A percentile compares a stretch with the other conserved stretches of the same genome.
Conservation (phyloP, 2,329 filamentous ascomycete genomes). For the Colletotrichum sp. region DNA sequence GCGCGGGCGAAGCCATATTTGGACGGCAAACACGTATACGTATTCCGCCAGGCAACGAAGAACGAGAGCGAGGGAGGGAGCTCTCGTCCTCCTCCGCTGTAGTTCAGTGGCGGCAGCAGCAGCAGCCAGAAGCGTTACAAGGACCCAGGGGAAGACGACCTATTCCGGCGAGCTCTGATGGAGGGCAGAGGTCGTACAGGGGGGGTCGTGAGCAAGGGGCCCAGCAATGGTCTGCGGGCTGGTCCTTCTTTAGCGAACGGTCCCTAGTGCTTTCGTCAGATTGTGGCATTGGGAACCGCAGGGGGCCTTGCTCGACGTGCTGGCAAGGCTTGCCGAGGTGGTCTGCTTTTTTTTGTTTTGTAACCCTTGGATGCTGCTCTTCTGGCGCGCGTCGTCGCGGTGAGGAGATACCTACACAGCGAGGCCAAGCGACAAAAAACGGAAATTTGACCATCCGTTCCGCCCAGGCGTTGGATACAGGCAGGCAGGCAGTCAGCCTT, state of each 20-base stretch:
- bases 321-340: not conserved
- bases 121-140: not conserved
- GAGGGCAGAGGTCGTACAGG: constrained; percentile 18
- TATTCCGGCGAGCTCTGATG: constrained; percentile 2
- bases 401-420: not conserved
- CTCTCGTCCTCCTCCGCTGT: not conserved
- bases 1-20: not conserved
- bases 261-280: constrained; percentile 16
- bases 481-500: not conserved
- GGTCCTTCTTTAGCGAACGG: constrained; percentile 12
- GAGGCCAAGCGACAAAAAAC: not conserved
- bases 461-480: not conserved
- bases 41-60: not conserved
- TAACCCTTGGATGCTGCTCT: not conserved
- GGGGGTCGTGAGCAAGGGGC: constrained; percentile 12
- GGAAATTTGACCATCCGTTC: not conserved
- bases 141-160: not conserved
- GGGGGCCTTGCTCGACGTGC: not conserved
- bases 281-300: not conserved
- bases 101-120: not conserved
- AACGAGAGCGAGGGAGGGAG: not conserved
- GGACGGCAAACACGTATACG: not conserved
- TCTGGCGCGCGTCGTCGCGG: not conserved
- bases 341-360: not conserved
- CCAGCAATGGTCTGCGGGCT: not conserved